Conservation (phyloP, 345 rosid genomes). For the Pistacia vera region DNA sequence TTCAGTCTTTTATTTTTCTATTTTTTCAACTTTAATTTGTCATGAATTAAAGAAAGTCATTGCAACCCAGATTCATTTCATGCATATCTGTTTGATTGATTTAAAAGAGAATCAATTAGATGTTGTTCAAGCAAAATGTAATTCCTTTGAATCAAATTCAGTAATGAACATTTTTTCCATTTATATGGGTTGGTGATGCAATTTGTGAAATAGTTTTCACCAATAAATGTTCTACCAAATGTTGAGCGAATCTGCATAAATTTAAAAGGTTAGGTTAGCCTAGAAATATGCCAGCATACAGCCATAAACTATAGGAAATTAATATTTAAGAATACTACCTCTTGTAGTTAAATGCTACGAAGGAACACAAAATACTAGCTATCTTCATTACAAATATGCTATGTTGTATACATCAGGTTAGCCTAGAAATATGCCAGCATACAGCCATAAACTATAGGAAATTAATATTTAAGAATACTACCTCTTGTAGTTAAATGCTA, state of each 20-base stretch:
- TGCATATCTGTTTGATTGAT: neutral
- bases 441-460: no score
- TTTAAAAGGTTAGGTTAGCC: conserved; percentile 19
- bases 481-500: no score
- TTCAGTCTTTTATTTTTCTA: neutral
- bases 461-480: no score
- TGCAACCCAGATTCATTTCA: neutral
- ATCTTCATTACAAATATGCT: no score
- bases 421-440: no score
- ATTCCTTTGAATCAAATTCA: conserved; percentile 9
- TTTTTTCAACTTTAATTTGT: neutral
- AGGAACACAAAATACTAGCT: no score
- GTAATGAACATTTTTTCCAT: conserved; percentile 21
- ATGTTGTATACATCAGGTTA: no score
- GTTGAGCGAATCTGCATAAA: conserved; percentile 7
- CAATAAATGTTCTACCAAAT: conserved; percentile 23
- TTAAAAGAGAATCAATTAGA: neutral
- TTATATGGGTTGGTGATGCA: conserved; percentile 21
- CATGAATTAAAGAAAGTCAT: neutral
- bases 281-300: no score
- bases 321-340: no score
- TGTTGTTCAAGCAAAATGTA: neutral
- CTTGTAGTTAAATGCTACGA: no score
- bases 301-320: no score
- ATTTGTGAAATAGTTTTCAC: conserved; percentile 10